A percentile compares a stretch with the other conserved stretches of the same genome.
Conservation (phyloP, 2,329 filamentous ascomycete genomes). For the Lomentospora prolificans region DNA sequence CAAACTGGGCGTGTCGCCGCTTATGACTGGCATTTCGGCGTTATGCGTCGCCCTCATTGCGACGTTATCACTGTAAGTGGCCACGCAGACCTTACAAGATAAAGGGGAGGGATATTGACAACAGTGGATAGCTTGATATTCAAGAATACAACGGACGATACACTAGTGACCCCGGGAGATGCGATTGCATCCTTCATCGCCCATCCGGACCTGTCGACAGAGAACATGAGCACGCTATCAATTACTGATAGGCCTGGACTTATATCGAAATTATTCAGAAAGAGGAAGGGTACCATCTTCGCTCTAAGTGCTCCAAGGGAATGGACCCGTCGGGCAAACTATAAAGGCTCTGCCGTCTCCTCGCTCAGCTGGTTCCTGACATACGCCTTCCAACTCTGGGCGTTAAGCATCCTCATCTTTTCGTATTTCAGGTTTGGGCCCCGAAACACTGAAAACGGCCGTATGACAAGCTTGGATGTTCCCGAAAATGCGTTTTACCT, state of each 20-base stretch:
- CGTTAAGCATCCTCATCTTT: slow-evolving; percentile 21
- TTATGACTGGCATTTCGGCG: slow-evolving; percentile 2
- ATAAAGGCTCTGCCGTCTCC: slow-evolving; percentile 30
- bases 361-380: slow-evolving; percentile 26
- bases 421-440: slow-evolving; percentile 27
- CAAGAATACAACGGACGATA: slow-evolving; percentile 15
- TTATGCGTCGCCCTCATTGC: slow-evolving; percentile 4
- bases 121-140: background rate
- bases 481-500: slow-evolving; percentile 17
- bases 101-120: background rate
- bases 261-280: background rate
- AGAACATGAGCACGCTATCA: slow-evolving; percentile 19
- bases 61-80: slow-evolving; percentile 3
- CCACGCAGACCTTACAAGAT: background rate
- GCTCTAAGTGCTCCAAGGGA: slow-evolving; percentile 20
- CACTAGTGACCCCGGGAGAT: slow-evolving; percentile 40
- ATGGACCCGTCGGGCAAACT: slow-evolving; percentile 35
- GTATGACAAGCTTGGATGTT: slow-evolving; percentile 17
- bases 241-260: background rate
- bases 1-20: slow-evolving; percentile 1
- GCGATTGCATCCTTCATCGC: slow-evolving; percentile 37
- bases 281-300: slow-evolving; percentile 25
- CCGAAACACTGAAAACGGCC: slow-evolving; percentile 15
- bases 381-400: slow-evolving; percentile 7
- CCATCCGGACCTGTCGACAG: slow-evolving; percentile 32